phyloP scores from a whole-genome alignment of 2,329 filamentous ascomycete genomes.

The Cercospora sp. region DNA sequence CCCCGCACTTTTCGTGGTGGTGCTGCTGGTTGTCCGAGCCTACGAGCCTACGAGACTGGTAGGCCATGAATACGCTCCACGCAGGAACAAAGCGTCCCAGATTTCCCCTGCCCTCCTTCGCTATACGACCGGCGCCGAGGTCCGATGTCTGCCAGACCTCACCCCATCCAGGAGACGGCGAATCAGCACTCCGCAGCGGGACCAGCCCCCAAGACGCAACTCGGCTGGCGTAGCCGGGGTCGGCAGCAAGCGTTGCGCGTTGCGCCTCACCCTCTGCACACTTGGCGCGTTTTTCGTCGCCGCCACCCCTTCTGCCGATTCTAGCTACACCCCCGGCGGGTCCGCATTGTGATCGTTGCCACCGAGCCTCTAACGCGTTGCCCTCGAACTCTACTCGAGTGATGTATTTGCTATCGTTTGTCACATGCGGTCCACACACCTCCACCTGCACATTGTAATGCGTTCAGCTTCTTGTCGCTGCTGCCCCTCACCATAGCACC shows the following conservation, averaged over 20 bases:
- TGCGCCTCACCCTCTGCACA: neutral
- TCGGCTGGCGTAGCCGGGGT: conserved; percentile 4
- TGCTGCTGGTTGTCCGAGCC: neutral
- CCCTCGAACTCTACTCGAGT: neutral
- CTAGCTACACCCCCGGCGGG: neutral
- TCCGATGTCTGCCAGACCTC: neutral
- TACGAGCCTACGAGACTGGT: neutral
- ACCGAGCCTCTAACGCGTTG: conserved; percentile 8
- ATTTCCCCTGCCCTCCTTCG: neutral
- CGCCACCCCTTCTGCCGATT: neutral
- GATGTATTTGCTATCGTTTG: neutral
- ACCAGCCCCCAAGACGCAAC: neutral
- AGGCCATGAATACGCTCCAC: neutral
- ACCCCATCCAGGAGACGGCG: neutral
- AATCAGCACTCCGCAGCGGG: neutral
- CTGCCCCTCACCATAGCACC: neutral
- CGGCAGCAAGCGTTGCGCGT: conserved; percentile 1
- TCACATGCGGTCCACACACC: conserved; percentile 6
- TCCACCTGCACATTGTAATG: conserved; percentile 3
- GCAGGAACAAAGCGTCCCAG: conserved; percentile 7
- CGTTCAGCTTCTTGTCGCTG: neutral
- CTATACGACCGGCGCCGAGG: conserved; percentile 2
- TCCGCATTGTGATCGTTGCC: conserved; percentile 4
- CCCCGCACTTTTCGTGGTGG: conserved; percentile 4
- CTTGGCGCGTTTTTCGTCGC: neutral